phyloP scores from a whole-genome alignment of 2,329 filamentous ascomycete genomes.

The Camillea tinctor region DNA sequence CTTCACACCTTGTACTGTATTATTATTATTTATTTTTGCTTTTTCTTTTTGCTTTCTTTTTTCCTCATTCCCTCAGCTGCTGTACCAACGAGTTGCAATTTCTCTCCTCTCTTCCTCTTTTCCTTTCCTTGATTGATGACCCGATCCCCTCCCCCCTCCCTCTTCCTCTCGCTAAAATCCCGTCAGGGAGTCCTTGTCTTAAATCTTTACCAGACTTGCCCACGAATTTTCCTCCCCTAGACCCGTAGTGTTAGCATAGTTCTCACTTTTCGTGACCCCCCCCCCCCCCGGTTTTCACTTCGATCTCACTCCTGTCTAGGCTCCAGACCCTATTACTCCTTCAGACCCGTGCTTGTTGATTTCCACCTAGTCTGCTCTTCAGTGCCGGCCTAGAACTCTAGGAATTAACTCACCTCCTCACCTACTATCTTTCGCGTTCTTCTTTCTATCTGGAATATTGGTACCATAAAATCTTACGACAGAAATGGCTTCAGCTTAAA shows the following conservation, averaged over 20 bases:
- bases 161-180: slow-evolving; percentile 7
- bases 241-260: slow-evolving; percentile 13
- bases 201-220: background rate
- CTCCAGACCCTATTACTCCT: slow-evolving; percentile 11
- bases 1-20: slow-evolving; percentile 2
- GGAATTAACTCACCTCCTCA: background rate
- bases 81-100: background rate
- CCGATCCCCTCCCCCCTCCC: slow-evolving; percentile 4
- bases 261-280: slow-evolving; percentile 11
- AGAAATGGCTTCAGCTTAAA: slow-evolving; percentile 15
- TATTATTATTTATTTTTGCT: slow-evolving; percentile 5
- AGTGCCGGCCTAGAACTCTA: slow-evolving; percentile 13
- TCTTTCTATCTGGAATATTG: slow-evolving; percentile 6
- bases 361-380: slow-evolving; percentile 9
- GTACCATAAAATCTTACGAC: slow-evolving; percentile 11
- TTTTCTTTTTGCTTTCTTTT: background rate
- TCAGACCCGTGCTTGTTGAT: slow-evolving; percentile 18
- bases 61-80: background rate
- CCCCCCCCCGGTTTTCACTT: slow-evolving; percentile 6
- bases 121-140: slow-evolving; percentile 8
- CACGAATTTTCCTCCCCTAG: slow-evolving; percentile 3
- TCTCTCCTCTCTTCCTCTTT: slow-evolving; percentile 5
- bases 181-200: slow-evolving; percentile 4
- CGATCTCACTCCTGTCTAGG: background rate
- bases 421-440: background rate